Conservation (phyloP, 148 eudicot species). For the Nepenthes gracilis region DNA sequence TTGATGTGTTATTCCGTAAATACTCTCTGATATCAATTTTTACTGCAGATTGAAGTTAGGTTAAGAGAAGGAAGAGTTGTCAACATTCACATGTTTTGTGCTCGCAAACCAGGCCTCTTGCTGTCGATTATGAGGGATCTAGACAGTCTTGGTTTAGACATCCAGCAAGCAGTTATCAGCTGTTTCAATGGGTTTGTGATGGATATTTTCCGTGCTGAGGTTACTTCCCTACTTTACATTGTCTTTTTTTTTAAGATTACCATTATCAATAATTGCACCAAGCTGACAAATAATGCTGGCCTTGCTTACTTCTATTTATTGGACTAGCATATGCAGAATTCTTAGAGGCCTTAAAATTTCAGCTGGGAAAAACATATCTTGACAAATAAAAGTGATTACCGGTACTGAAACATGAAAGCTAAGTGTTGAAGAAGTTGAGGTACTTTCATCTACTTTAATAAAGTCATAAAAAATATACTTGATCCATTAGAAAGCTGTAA, state of each 20-base stretch:
- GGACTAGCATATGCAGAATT: too few species aligned
- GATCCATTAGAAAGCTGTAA: neutral
- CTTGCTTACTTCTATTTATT: neutral
- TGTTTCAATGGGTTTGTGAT: constrained; percentile 91
- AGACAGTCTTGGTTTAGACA: constrained; percentile 68
- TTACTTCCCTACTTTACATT: constrained; percentile 6
- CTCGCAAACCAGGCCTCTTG: constrained; percentile 70
- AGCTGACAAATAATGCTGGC: neutral
- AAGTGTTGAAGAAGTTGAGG: too few species aligned
- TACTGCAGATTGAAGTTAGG: constrained; percentile 77
- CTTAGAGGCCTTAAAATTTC: too few species aligned
- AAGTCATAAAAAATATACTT: too few species aligned
- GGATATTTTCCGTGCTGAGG: constrained; percentile 96
- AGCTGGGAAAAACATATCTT: too few species aligned
- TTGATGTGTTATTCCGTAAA: neutral
- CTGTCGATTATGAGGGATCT: constrained; percentile 71
- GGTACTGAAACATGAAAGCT: too few species aligned
- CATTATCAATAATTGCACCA: neutral
- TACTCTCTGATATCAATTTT: neutral
- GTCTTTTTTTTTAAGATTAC: constrained; percentile 5
- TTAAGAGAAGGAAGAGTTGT: constrained; percentile 77
- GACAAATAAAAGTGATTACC: too few species aligned
- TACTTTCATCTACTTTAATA: too few species aligned
- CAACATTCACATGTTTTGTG: constrained; percentile 90
- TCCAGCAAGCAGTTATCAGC: constrained; percentile 93